A percentile compares a stretch with the other conserved stretches of the same genome.
Conservation (phyloP, 352 stramenopile species). For the Pythium volutum region DNA sequence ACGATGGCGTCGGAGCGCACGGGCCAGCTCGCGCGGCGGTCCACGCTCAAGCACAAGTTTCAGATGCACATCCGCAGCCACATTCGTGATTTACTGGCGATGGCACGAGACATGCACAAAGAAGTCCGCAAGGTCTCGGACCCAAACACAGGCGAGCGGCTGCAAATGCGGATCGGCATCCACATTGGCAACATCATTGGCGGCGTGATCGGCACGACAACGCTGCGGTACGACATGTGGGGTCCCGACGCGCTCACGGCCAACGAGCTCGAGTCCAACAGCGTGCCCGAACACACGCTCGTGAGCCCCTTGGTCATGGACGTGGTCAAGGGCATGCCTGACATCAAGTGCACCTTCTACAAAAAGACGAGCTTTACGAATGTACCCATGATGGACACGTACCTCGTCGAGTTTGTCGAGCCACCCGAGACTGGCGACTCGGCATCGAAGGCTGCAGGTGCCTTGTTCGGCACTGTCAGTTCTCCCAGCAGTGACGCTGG, state of each 20-base stretch:
- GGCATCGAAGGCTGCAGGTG: neutral
- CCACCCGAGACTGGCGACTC: constrained; percentile 16
- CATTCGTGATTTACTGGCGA: constrained; percentile 72
- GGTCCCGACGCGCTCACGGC: constrained; percentile 76
- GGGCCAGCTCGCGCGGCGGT: constrained; percentile 33
- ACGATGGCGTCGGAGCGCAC: constrained; percentile 19
- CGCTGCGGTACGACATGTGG: constrained; percentile 89
- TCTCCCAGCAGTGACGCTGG: constrained; percentile 1
- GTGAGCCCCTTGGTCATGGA: constrained; percentile 79
- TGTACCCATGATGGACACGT: constrained; percentile 80
- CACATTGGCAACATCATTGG: constrained; percentile 88
- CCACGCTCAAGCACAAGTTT: constrained; percentile 79
- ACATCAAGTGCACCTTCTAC: constrained; percentile 81
- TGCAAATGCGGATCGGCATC: constrained; percentile 88
- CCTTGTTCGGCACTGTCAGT: constrained; percentile 26
- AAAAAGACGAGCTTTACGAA: constrained; percentile 83
- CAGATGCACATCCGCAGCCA: constrained; percentile 81
- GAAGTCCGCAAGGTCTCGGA: constrained; percentile 81
- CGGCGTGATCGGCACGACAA: constrained; percentile 83
- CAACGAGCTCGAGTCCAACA: constrained; percentile 87
- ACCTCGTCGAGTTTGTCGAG: constrained; percentile 78
- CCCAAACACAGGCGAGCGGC: constrained; percentile 74
- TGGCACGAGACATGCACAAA: constrained; percentile 87
- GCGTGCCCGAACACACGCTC: constrained; percentile 74
- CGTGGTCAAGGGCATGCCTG: constrained; percentile 79